Percentiles rank a stretch among this genome's conserved stretches.
These are phyloP conservation scores for Plectosphaerella cucumerina DNA, from an alignment of 2,329 filamentous ascomycete genomes.

Conservation along the genomic window DNA sequence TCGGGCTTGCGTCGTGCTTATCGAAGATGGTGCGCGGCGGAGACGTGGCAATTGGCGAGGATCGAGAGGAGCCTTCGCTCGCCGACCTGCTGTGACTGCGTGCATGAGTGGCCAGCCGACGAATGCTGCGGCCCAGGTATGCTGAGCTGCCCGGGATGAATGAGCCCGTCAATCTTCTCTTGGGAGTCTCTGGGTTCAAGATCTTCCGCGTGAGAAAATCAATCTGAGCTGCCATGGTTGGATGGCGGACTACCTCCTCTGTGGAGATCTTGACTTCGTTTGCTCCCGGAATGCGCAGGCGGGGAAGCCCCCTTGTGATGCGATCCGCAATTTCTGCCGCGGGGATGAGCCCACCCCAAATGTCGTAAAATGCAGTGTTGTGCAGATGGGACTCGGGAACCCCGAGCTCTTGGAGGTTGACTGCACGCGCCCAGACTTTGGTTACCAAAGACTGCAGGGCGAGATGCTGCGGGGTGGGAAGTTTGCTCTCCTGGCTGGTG, in stretches of 20 bases:
- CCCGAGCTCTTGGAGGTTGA: constrained; percentile 33
- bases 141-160: constrained; percentile 15
- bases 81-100: neutral
- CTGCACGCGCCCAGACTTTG: constrained; percentile 38
- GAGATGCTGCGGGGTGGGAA: constrained; percentile 34
- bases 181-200: constrained; percentile 7
- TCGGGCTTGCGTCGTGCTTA: neutral
- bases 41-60: neutral
- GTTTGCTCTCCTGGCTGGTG: constrained; percentile 17
- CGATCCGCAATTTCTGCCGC: constrained; percentile 41
- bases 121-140: constrained; percentile 5
- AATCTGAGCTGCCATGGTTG: constrained; percentile 45
- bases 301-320: constrained; percentile 37
- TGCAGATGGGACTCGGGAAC: constrained; percentile 37
- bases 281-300: constrained; percentile 28
- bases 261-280: constrained; percentile 35
- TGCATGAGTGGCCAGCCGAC: constrained; percentile 4
- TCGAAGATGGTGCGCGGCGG: neutral
- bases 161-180: constrained; percentile 9
- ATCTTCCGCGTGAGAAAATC: constrained; percentile 31
- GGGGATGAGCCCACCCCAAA: constrained; percentile 45
- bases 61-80: constrained; percentile 4
- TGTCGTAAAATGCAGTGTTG: constrained; percentile 44
- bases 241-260: constrained; percentile 45
- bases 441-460: constrained; percentile 37